A percentile compares a stretch with the other conserved stretches of the same genome.
phyloP scores from a whole-genome alignment of 2,329 filamentous ascomycete genomes.

The Diaporthe batatas region DNA sequence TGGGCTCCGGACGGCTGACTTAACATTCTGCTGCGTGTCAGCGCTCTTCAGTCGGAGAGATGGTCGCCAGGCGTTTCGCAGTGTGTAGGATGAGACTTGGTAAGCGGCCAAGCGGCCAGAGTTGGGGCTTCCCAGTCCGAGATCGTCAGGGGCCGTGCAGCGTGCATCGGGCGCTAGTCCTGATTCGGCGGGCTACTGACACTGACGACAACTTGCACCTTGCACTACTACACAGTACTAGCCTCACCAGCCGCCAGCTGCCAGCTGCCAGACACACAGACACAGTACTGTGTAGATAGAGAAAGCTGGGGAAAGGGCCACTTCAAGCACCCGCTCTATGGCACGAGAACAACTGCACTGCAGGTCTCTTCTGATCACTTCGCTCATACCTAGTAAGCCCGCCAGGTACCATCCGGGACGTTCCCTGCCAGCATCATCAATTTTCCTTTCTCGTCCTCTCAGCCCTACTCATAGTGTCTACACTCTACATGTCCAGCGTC shows the following conservation, averaged over 20 bases:
- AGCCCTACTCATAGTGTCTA: slow-evolving; percentile 14
- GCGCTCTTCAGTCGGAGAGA: not conserved
- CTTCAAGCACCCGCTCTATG: too few species aligned
- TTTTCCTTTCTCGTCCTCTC: not conserved
- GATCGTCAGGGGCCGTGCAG: slow-evolving; percentile 30
- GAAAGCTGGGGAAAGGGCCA: not conserved
- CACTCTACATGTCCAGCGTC: not conserved
- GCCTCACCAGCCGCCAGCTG: too few species aligned
- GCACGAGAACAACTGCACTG: not conserved
- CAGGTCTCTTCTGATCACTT: not conserved
- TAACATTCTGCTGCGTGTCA: not conserved
- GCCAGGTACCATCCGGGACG: not conserved
- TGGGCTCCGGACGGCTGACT: not conserved
- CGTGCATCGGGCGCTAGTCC: slow-evolving; percentile 18
- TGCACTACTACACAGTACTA: too few species aligned
- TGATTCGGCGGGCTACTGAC: not conserved
- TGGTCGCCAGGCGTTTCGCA: slow-evolving; percentile 20
- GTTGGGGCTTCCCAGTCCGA: not conserved
- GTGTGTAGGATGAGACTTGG: slow-evolving; percentile 14
- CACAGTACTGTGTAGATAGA: too few species aligned
- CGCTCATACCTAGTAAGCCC: not conserved
- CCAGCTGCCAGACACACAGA: too few species aligned
- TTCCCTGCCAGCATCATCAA: not conserved
- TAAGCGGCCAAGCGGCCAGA: slow-evolving; percentile 24
- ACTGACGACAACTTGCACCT: not conserved